Evolutionary conservation across 192 early-diverging fungal genomes (phyloP).

Genomic region (Backusella morwellensis): DNA sequence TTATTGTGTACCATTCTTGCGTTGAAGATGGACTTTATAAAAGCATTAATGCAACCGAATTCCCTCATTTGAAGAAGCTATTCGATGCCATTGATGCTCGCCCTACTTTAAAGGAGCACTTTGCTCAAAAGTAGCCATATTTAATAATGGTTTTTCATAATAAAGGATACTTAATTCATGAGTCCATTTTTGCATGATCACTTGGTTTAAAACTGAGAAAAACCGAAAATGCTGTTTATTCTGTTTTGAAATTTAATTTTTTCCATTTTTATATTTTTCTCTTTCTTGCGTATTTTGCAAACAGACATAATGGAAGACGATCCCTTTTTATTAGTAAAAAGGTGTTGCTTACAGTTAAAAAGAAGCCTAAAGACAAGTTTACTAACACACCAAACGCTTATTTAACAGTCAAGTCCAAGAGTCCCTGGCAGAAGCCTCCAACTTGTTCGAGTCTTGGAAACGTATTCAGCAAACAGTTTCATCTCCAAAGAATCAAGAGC

Average conservation of each 20-base stretch:
- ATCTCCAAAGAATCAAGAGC: constrained; percentile 52
- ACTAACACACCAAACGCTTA: neutral
- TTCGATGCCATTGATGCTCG: neutral
- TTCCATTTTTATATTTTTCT: too few species aligned
- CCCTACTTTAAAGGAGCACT: neutral
- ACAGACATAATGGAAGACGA: neutral
- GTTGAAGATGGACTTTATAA: neutral
- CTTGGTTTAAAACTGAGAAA: too few species aligned
- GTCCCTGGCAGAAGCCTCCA: constrained; percentile 38
- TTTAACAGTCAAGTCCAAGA: constrained; percentile 42
- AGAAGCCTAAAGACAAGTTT: neutral
- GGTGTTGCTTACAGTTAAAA: neutral
- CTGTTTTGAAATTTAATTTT: too few species aligned
- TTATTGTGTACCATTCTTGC: neutral
- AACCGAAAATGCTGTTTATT: too few species aligned
- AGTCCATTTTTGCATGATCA: too few species aligned
- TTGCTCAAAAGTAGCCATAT: neutral
- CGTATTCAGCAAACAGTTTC: constrained; percentile 55
- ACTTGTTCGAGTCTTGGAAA: constrained; percentile 49
- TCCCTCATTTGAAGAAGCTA: neutral
- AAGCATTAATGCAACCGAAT: neutral
- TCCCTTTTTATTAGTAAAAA: constrained; percentile 27
- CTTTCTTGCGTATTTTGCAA: neutral
- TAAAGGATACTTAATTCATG: too few species aligned
- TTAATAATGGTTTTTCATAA: too few species aligned